A percentile compares a stretch with the other conserved stretches of the same genome.
Evolutionary conservation across 2,329 filamentous ascomycete species (phyloP).

Genomic region (Coniochaeta hoffmannii): DNA sequence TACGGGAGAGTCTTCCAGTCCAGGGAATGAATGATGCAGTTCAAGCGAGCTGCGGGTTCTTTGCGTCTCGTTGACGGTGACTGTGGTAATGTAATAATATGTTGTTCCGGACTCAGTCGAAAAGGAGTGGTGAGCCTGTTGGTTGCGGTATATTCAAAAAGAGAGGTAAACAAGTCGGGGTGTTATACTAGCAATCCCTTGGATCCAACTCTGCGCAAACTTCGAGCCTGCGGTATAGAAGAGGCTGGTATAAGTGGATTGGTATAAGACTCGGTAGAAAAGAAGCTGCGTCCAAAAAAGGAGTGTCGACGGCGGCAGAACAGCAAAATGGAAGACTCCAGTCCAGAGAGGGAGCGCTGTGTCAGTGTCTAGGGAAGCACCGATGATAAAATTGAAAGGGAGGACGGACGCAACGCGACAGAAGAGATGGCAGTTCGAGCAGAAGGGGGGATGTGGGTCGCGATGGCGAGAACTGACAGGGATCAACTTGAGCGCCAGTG

Average conservation of each 20-base stretch:
- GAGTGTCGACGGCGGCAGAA: slow-evolving; percentile 1
- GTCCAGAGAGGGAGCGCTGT: not conserved
- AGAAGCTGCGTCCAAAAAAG: slow-evolving; percentile 2
- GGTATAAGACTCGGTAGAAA: not conserved
- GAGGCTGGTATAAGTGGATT: not conserved
- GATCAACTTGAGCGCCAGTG: not conserved
- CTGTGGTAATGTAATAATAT: not conserved
- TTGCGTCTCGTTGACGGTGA: not conserved
- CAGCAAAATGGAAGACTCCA: not conserved
- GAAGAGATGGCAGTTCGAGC: not conserved
- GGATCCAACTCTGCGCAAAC: not conserved
- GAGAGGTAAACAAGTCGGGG: not conserved
- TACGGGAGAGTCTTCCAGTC: not conserved
- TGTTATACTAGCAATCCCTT: not conserved
- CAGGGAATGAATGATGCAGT: not conserved
- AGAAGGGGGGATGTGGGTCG: not conserved
- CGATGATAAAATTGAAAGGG: not conserved
- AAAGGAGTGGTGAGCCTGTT: not conserved
- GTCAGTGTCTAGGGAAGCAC: slow-evolving; percentile 3
- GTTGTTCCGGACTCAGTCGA: not conserved
- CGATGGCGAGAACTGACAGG: not conserved
- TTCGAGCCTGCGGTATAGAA: slow-evolving; percentile 1
- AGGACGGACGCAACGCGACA: not conserved
- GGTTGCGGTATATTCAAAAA: not conserved
- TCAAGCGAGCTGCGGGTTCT: not conserved